A percentile compares a stretch with the other conserved stretches of the same genome.
These are phyloP conservation scores for Salvia rosmarinus DNA, from an alignment of 257 asterid genomes.

Conservation along the genomic window DNA sequence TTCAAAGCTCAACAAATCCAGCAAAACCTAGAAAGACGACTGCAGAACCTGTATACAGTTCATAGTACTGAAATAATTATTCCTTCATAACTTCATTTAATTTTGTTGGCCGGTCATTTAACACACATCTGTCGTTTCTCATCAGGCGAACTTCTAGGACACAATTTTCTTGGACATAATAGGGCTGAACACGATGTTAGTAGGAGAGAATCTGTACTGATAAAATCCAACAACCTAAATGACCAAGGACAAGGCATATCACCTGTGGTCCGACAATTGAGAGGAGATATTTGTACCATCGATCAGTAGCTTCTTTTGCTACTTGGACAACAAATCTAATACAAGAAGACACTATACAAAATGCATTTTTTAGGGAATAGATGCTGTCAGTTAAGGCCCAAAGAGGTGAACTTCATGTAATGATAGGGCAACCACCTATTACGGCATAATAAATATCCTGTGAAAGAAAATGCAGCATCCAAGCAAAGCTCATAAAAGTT, in stretches of 20 bases:
- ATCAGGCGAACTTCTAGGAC: background rate
- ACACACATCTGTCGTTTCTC: no score
- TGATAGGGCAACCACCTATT: background rate
- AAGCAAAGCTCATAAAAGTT: constrained; percentile 1
- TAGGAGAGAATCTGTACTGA: background rate
- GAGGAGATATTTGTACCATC: background rate
- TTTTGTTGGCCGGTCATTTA: no score
- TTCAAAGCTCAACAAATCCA: no score
- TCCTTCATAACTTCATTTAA: no score
- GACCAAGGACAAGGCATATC: background rate
- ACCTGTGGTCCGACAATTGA: background rate
- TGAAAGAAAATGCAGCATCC: background rate
- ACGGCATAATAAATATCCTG: background rate
- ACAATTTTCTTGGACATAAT: background rate
- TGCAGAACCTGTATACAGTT: no score
- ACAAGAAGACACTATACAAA: background rate
- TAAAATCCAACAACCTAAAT: background rate
- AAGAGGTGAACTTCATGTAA: background rate
- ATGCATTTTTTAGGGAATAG: background rate
- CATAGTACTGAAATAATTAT: no score
- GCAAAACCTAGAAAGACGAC: no score
- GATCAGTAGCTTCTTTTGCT: background rate
- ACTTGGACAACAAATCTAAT: background rate
- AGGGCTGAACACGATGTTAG: background rate
- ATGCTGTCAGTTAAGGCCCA: background rate